Conservation (phyloP, 768 basidiomycete species). For the Cyathus striatus region DNA sequence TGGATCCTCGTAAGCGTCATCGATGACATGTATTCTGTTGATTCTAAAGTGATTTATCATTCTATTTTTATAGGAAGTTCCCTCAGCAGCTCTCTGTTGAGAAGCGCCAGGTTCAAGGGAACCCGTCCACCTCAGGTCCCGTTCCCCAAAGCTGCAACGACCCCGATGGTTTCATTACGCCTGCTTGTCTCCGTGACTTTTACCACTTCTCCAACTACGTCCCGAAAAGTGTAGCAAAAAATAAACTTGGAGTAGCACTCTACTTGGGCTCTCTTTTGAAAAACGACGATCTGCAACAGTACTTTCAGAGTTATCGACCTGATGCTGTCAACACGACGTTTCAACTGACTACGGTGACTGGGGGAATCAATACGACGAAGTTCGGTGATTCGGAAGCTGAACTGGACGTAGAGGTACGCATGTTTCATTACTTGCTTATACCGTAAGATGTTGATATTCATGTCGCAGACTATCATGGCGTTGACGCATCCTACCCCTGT, state of each 20-base stretch:
- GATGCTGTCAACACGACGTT: not conserved
- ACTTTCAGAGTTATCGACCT: not conserved
- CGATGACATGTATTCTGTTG: not conserved
- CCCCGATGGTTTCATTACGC: not conserved
- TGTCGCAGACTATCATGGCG: too few species aligned
- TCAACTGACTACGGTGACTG: not conserved
- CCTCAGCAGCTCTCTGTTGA: not conserved
- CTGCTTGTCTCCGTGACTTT: not conserved
- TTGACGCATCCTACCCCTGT: not conserved
- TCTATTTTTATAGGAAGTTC: not conserved
- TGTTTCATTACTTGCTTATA: too few species aligned
- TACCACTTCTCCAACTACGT: not conserved
- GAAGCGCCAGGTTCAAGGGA: not conserved
- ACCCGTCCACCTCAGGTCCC: too few species aligned
- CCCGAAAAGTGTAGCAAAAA: not conserved
- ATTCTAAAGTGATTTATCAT: too few species aligned
- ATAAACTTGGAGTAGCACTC: not conserved
- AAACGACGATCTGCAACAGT: not conserved
- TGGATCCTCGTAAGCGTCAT: conserved; percentile 1
- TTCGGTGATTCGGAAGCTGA: not conserved
- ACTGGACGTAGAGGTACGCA: not conserved
- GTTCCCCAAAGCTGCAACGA: too few species aligned
- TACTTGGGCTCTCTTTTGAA: not conserved
- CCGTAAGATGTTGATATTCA: too few species aligned
- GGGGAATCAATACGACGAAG: not conserved